phyloP scores from a whole-genome alignment of 2,329 filamentous ascomycete species.

The Colletotrichum brevisporum region DNA sequence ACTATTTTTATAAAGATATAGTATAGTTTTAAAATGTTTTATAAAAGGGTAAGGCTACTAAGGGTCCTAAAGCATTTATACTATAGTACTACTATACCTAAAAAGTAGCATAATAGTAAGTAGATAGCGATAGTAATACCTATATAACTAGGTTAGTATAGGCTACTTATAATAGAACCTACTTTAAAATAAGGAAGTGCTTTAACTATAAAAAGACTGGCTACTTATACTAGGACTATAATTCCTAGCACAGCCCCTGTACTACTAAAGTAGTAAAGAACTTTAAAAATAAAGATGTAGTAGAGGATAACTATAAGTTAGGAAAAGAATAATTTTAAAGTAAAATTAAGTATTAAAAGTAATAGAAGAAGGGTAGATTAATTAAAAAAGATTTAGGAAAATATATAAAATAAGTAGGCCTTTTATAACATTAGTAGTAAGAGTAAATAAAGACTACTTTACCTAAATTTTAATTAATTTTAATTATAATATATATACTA shows the following conservation, averaged over 20 bases:
- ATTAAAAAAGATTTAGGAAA: slow-evolving; percentile 21
- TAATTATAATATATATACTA: neutral
- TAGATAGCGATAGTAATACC: slow-evolving; percentile 9
- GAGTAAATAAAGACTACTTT: slow-evolving; percentile 7
- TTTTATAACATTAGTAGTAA: slow-evolving; percentile 1
- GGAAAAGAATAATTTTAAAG: neutral
- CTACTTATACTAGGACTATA: too few relatives aligned
- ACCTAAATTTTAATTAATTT: neutral
- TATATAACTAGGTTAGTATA: too few relatives aligned
- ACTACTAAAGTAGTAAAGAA: too few relatives aligned
- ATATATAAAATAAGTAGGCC: slow-evolving; percentile 6
- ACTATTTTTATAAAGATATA: too few relatives aligned
- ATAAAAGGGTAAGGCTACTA: too few relatives aligned
- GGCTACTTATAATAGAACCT: too few relatives aligned
- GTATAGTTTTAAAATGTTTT: too few relatives aligned
- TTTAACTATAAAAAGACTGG: too few relatives aligned
- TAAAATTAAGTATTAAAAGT: neutral
- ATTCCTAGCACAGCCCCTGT: too few relatives aligned
- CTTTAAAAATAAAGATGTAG: too few relatives aligned
- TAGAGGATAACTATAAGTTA: neutral
- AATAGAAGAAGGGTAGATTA: neutral
- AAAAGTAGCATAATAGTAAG: neutral
- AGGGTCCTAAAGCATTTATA: neutral
- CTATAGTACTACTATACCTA: slow-evolving; percentile 18
- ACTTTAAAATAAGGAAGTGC: too few relatives aligned